A percentile compares a stretch with the other conserved stretches of the same genome.
phyloP scores from a whole-genome alignment of 495 filamentous ascomycete genomes.

The Tuber indicum region DNA sequence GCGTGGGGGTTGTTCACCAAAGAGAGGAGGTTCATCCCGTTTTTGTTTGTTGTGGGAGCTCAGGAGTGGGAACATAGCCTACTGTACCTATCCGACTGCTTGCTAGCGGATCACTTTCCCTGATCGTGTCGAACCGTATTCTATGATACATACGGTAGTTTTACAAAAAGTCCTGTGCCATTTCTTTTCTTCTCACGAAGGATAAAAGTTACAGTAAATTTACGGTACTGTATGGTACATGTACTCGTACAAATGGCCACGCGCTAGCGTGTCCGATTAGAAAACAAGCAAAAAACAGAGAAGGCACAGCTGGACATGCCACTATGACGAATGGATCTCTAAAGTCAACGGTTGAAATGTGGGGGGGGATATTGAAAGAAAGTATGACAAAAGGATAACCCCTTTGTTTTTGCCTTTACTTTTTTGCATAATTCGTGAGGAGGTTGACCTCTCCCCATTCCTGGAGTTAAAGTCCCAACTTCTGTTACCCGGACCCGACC shows the following conservation, averaged over 20 bases:
- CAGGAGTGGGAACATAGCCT: neutral
- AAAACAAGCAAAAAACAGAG: neutral
- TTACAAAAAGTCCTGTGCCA: neutral
- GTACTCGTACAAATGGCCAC: neutral
- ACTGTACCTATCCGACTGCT: neutral
- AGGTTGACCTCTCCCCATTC: neutral
- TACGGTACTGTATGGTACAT: too few relatives aligned
- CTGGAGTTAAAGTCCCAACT: neutral
- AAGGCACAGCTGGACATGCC: neutral
- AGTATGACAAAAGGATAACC: neutral
- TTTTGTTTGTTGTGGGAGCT: neutral
- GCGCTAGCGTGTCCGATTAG: neutral
- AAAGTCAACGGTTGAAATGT: neutral
- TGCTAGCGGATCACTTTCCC: neutral
- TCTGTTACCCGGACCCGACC: conserved; percentile 2
- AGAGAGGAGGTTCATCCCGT: neutral
- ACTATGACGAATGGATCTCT: neutral
- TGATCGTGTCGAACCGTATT: neutral
- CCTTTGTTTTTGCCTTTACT: neutral
- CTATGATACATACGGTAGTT: neutral
- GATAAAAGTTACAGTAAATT: neutral
- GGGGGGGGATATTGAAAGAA: neutral
- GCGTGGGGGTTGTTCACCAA: neutral
- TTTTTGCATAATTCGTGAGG: neutral
- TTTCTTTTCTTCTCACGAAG: neutral